These are phyloP conservation scores for Rickenella mellea DNA, from an alignment of 768 basidiomycete species.

Conservation along the genomic window DNA sequence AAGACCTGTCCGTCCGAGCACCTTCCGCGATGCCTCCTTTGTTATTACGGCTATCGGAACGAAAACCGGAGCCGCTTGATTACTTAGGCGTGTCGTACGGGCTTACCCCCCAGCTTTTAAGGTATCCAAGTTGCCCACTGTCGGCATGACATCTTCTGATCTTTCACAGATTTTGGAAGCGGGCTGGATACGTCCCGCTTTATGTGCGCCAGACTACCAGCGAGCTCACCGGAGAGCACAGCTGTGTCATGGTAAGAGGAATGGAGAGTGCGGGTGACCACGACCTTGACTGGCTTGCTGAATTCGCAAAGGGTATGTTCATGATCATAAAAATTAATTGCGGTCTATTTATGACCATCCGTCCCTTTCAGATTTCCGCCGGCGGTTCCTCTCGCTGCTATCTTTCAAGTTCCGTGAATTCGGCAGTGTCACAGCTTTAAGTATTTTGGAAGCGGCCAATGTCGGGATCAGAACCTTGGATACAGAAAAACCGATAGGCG, in stretches of 20 bases:
- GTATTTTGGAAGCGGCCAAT: constrained; percentile 80
- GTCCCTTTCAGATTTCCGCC: constrained; percentile 72
- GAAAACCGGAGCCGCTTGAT: constrained; percentile 83
- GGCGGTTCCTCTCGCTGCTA: constrained; percentile 79
- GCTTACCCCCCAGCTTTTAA: constrained; percentile 73
- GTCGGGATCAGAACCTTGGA: constrained; percentile 41
- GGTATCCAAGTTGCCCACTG: constrained; percentile 27
- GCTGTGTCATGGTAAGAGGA: constrained; percentile 89
- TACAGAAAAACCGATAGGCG: constrained; percentile 28
- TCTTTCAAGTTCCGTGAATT: constrained; percentile 96
- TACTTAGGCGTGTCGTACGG: constrained; percentile 97
- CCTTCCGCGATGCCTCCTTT: constrained; percentile 83
- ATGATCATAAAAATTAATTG: not conserved
- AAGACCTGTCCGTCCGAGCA: constrained; percentile 65
- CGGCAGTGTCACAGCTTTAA: constrained; percentile 76
- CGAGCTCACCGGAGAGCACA: constrained; percentile 94
- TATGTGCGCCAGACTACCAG: constrained; percentile 91
- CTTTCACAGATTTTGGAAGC: constrained; percentile 80
- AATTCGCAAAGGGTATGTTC: constrained; percentile 72
- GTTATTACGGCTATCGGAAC: constrained; percentile 80
- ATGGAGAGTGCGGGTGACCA: constrained; percentile 55
- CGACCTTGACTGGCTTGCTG: constrained; percentile 75
- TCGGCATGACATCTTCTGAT: not conserved
- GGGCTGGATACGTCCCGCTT: constrained; percentile 81
- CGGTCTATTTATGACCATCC: not conserved